Percentiles rank a stretch among this genome's conserved stretches.
phyloP scores from a whole-genome alignment of 495 filamentous ascomycete species.

The Neurospora sp. region DNA sequence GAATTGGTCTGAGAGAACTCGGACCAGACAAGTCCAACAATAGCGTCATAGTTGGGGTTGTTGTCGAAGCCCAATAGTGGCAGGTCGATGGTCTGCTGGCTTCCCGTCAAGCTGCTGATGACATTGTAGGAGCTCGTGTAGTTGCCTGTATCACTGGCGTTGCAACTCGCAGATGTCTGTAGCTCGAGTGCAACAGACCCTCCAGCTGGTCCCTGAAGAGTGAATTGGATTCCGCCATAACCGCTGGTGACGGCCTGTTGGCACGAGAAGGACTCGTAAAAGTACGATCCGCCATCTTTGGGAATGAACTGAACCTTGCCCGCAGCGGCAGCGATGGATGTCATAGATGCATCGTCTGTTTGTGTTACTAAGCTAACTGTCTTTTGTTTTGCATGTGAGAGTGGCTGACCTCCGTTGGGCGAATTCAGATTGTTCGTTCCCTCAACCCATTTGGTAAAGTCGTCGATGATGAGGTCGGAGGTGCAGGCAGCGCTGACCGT shows the following conservation, averaged over 20 bases:
- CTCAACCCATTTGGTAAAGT: slow-evolving; percentile 42
- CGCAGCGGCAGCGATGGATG: slow-evolving; percentile 33
- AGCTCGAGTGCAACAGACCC: slow-evolving; percentile 42
- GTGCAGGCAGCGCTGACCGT: slow-evolving; percentile 31
- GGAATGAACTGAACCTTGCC: slow-evolving; percentile 44
- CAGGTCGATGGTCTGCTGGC: slow-evolving; percentile 41
- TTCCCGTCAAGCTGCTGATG: slow-evolving; percentile 39
- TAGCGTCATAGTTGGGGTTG: slow-evolving; percentile 40
- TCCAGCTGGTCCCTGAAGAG: slow-evolving; percentile 42
- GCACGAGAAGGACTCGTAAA: slow-evolving; percentile 48
- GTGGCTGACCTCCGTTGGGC: slow-evolving; percentile 34
- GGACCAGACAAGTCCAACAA: slow-evolving; percentile 43
- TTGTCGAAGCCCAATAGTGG: slow-evolving; percentile 40
- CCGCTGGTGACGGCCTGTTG: slow-evolving; percentile 31
- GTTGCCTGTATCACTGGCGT: slow-evolving; percentile 11
- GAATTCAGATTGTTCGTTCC: slow-evolving; percentile 39
- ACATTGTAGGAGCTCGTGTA: slow-evolving; percentile 39
- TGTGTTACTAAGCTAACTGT: background rate
- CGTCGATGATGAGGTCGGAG: slow-evolving; percentile 43
- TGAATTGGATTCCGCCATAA: slow-evolving; percentile 46
- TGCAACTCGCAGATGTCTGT: slow-evolving; percentile 40
- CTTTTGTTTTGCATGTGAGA: background rate
- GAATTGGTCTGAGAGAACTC: slow-evolving; percentile 33
- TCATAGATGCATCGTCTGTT: slow-evolving; percentile 49
- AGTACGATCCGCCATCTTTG: slow-evolving; percentile 38